Base-by-base conservation (phyloP, 805 yeast genomes). In the Yarrowia sp. region DNA sequence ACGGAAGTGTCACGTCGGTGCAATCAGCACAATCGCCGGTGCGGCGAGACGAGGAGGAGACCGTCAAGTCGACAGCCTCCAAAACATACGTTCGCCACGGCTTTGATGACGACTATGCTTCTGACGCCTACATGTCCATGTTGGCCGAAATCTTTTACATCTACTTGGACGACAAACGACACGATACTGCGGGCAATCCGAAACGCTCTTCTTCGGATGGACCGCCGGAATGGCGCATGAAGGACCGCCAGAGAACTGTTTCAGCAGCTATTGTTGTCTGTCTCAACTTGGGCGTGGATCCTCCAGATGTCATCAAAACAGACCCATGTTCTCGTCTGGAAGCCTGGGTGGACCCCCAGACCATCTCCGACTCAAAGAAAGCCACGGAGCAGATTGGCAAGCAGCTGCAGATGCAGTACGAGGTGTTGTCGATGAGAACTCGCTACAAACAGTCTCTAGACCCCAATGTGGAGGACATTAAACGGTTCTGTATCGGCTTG, bases 381-480 rank as follows among this genome's bases (percentile, higher is more conserved):
- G 97, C 97, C 18, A 83, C 92, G 45, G 97, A 92, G 73, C 86
- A 88, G 47, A 91, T 95, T 36, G 98, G 98, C 1, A 93, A 92
- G 74, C 86, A 84, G 68, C 77, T 95, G 58, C 98, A 93, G 74
- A 74, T 86, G 1, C 97, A 93, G 74, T 95, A 93, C 75, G 98
- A 93, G 75, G 87, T 93, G 0, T 80, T 95, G 53, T 88, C 96
- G 1, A 80, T 92, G 66, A 82, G 97, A 68, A 91, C 97, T 1
- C 83, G 96, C 57, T 92, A 92, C 75, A 95, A 92, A 74, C 97
- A 90, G 73, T 86, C 90, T 50, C 78, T 95, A 65, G 98, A 95
- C 74, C 98, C 98, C 1, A 89, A 92, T 64, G 97, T 92, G 18
- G 99, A 95, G 73, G 99, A 95, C 72, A 88, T 92, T 43, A 93